phyloP scores from a whole-genome alignment of 805 yeast species.

The Nakazawaea molendinolei region DNA sequence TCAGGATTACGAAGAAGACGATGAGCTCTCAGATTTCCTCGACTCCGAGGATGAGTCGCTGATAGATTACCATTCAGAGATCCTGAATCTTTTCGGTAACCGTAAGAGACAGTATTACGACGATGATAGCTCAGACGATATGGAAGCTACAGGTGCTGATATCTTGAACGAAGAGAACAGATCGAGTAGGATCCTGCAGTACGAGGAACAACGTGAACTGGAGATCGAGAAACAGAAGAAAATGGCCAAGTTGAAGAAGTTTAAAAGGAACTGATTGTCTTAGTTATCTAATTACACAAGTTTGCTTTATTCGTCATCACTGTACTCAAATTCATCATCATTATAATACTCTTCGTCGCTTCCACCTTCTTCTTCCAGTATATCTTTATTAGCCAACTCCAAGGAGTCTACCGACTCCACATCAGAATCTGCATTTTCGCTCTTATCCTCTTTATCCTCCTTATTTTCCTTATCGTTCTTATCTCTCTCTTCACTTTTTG shows the following conservation, averaged over 20 bases:
- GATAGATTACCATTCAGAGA: slow-evolving; percentile 49
- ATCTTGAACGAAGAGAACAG: slow-evolving; percentile 74
- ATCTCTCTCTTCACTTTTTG: slow-evolving; percentile 6
- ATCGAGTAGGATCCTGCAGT: slow-evolving; percentile 59
- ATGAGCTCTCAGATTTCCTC: slow-evolving; percentile 37
- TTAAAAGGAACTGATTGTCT: slow-evolving; percentile 14
- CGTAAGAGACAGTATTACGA: slow-evolving; percentile 40
- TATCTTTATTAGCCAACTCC: slow-evolving; percentile 9
- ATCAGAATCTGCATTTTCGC: slow-evolving; percentile 4
- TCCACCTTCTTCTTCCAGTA: slow-evolving; percentile 1
- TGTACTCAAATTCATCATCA: slow-evolving; percentile 41
- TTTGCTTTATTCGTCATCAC: slow-evolving; percentile 19
- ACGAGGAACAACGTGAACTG: slow-evolving; percentile 73
- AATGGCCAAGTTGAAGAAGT: slow-evolving; percentile 35
- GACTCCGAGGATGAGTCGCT: slow-evolving; percentile 48
- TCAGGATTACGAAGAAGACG: slow-evolving; percentile 36
- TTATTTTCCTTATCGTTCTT: slow-evolving; percentile 17
- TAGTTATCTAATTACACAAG: neutral
- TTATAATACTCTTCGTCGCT: slow-evolving; percentile 16
- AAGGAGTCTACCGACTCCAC: slow-evolving; percentile 9
- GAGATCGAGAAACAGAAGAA: slow-evolving; percentile 46
- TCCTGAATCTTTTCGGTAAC: slow-evolving; percentile 82
- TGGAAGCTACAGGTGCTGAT: slow-evolving; percentile 95
- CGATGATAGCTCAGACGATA: slow-evolving; percentile 51
- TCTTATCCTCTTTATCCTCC: slow-evolving; percentile 1